Base-by-base conservation (phyloP, 2,329 filamentous ascomycete species). In the Talaromyces pinophilus region DNA sequence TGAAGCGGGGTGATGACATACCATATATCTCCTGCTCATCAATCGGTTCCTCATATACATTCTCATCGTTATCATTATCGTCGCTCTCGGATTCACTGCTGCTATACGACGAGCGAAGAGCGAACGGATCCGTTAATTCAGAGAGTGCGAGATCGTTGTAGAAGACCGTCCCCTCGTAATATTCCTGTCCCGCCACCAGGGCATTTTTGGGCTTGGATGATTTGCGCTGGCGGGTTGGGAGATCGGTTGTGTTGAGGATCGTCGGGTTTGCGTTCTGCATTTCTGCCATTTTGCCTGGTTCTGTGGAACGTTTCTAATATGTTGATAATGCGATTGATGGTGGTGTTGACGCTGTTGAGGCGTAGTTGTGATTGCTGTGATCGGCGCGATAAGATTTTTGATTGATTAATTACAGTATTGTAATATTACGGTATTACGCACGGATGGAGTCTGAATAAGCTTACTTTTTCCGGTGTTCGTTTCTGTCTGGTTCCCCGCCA, bases 1-100 rank as follows among this genome's bases (percentile, higher is more conserved):
- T 8, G 22, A 10, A 17, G 44, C 5, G 38, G 59, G 46, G 28
- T 13, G 22, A 30, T 17, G 19, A 35, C 62, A 50, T 82, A 95
- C 92, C 93, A 76, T 94, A 99, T 50, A 99, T 94, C 80, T 99
- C 95, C 78, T 97, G 95, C 78, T 96, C 92, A 76, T 99, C 95
- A 71, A 99, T 97, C 66, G 91, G 91, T 72, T 98, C 93, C 42
- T 88, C 84, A 1, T 83, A 82, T 59, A 87, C 84, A 67, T 89
- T 87, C 66, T 88, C 86, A 61, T 87, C 82, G 59, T 79, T 78
- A 59, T 79, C 78, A 10, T 66, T 54, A 35, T 55, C 55, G 17
- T 67, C 66, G n/a, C 74, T 77, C 40, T 79, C 78, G 6, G 76
- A 76, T 44, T 77, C 76, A 46, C 52, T 57, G 62, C 62, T 59